Conservation (phyloP, 768 basidiomycete species). For the Clitopilus hobsonii region DNA sequence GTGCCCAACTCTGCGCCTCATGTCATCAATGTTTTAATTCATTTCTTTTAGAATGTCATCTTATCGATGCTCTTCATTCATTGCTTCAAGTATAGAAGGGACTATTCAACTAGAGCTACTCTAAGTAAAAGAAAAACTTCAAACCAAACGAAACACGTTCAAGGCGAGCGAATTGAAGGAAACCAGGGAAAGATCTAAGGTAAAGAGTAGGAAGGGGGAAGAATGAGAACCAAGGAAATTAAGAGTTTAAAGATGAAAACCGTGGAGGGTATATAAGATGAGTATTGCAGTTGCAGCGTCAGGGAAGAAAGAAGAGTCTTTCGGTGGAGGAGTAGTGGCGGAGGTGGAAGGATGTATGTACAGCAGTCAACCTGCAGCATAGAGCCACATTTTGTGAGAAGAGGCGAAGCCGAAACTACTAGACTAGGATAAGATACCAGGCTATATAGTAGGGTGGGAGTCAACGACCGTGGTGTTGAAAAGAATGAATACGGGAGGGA, state of each 20-base stretch:
- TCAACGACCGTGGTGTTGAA: neutral
- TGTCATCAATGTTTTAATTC: too few species aligned
- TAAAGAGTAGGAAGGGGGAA: neutral
- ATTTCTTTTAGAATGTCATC: neutral
- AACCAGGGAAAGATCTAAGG: neutral
- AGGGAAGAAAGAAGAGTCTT: neutral
- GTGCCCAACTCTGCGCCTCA: too few species aligned
- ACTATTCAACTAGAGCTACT: neutral
- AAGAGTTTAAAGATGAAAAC: neutral
- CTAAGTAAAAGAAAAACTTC: neutral
- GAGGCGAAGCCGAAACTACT: neutral
- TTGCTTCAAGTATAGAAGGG: neutral
- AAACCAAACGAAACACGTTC: neutral
- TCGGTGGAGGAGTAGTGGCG: neutral
- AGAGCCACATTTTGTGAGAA: neutral
- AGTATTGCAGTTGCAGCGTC: neutral
- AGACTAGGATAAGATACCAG: neutral
- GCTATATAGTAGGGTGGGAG: neutral
- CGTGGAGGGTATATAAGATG: neutral
- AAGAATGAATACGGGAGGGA: neutral
- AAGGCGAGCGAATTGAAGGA: too few species aligned
- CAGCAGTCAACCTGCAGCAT: neutral
- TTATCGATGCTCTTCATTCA: neutral
- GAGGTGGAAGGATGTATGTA: neutral
- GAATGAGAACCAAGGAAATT: neutral